Conservation (phyloP, 2,329 filamentous ascomycete genomes). For the Zarea fungicola region DNA sequence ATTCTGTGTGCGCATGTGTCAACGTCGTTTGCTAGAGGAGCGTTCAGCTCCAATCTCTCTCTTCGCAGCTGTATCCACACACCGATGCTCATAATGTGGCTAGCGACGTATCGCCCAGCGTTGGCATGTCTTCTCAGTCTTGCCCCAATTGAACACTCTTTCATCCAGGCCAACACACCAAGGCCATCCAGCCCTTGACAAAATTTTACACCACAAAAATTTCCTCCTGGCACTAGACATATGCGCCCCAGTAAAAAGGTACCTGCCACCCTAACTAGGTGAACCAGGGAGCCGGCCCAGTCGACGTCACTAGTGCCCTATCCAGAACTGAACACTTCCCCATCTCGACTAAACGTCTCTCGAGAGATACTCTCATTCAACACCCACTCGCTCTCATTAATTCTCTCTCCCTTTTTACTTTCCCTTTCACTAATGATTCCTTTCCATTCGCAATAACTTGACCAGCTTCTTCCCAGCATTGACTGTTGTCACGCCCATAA, state of each 20-base stretch:
- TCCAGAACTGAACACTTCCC: background rate
- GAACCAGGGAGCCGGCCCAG: background rate
- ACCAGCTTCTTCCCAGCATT: background rate
- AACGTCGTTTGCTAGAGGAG: no score
- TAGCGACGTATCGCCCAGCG: no score
- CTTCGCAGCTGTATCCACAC: no score
- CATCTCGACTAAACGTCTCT: background rate
- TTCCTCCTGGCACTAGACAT: background rate
- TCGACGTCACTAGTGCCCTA: background rate
- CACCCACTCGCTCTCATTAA: background rate
- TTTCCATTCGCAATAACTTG: background rate
- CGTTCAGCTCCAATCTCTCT: no score
- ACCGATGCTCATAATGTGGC: no score
- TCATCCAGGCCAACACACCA: no score
- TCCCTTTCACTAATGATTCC: background rate
- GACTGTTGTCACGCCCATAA: no score
- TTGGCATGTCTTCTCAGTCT: no score
- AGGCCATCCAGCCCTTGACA: constrained; percentile 1
- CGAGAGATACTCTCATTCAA: background rate
- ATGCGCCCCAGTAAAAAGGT: background rate
- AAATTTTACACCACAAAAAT: background rate
- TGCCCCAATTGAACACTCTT: no score
- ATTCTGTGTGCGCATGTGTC: no score
- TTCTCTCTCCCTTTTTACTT: background rate
- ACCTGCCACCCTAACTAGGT: background rate